Base-by-base conservation (phyloP, 257 asterid species). In the Echium plantagineum region DNA sequence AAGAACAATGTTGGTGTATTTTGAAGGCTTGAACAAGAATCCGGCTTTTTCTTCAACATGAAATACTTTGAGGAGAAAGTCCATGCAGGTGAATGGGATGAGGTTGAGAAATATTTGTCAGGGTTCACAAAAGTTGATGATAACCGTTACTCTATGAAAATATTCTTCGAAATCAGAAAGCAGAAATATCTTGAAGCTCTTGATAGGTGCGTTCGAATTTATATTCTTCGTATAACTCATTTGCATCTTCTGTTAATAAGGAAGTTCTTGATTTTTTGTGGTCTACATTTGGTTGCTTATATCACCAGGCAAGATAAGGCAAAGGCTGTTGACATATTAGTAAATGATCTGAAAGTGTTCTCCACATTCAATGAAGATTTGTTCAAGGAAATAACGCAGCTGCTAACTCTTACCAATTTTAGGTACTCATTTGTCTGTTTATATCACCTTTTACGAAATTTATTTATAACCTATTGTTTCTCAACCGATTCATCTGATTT, bases 111-210 rank as follows among this genome's bases (percentile, higher is more conserved):
- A 66, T 90, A 90, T 78, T 78, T 90, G 59, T 87, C 98, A 17
- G 96, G 98, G 61, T 90, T 85, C 77, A 87, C 96, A 30, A 90
- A 90, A 76, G 96, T 90, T 38, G 98, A 90, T 58, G 98, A 90
- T 65, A 90, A 90, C 68, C 74, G 96, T 76, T 90, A 87, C 81
- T 90, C 98, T 15, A 90, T 87, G 98, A 90, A 87, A 87, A 90
- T 90, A 52, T 90, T 90, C 72, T 90, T 90, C 49, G 98, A 90
- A 72, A 87, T 87, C 62, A 80, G 98, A 70, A 90, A 90, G 81
- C 98, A 90, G 82, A 90, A 87, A 73, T 90, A 90, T 79, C 98
- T 90, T 54, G 98, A 90, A 79, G 95, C 96, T 64, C 98, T 90
- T 70, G 98, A 90, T 73, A 58, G 86, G 98, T 90, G 81, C 67